Base-by-base conservation (phyloP, 768 basidiomycete genomes). In the Tephrocybe sp. region DNA sequence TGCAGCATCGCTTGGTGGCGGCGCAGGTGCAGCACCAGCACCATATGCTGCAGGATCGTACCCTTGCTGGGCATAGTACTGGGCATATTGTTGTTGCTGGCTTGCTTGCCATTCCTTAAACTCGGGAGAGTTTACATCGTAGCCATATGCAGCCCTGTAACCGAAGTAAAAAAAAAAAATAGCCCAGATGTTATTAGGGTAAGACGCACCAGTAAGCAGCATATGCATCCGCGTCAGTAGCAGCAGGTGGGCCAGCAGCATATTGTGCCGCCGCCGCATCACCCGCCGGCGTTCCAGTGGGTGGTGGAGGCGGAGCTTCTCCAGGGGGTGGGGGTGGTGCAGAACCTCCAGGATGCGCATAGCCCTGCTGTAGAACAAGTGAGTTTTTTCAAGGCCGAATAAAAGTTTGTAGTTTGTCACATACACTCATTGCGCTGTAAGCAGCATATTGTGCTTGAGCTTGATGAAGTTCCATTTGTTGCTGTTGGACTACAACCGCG, bases 401-500 rank as follows among this genome's bases (percentile, higher is more conserved):
- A 30, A 48, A 45, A n/a, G n/a, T n/a, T n/a, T n/a, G n/a, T n/a
- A n/a, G 22, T 39, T 56, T 61, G 32, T 23, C 59, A 76, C 80
- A 59, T 67, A 83, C 82, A 49, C 74, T 67, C 69, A 84, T 79
- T 36, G 77, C 72, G 57, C 78, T 77, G 61, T 91, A 89, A 17
- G 83, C 84, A 42, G 86, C 86, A 68, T 88, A 91, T 63, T 89
- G 87, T 56, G 78, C 72, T 65, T 92, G 90, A 2, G 87, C 88
- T 65, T 90, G 87, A 55, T 91, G 89, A 22, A 91, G 75, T 60
- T 92, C 89, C 85, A 89, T 87, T 68, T 92, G 89, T 65, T 91
- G 87, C 46, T 89, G 88, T 45, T 77, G 74, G 4, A 88, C 65
- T 3, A 59, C 12, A 10, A 17, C 47, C 3, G 49, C 34, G 22